Evolutionary conservation across 169 alveolate genomes (phyloP), one percentile per base, ranked within the genome.

Genomic region (Amoebophrya sp.): DNA sequence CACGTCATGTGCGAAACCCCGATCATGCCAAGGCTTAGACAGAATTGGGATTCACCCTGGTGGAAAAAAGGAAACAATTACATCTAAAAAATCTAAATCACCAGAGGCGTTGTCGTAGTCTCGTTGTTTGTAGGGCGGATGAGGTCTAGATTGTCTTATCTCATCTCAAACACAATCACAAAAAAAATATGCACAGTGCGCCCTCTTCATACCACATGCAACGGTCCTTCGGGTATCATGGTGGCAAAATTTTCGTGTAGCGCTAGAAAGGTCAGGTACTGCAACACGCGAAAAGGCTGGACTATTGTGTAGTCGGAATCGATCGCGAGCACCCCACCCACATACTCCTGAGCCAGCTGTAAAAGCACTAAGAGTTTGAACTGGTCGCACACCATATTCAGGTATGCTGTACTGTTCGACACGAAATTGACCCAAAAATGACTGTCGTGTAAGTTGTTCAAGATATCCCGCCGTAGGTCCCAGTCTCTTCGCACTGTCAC

Each of bases 301-400:
- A 65, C 83, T 29, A 65, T 65, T 36, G 26, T 1, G 83, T 65
- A 65, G 83, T 65, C 83, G 26, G 83, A 65, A 36, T 65, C 83
- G 33, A 65, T 1, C 33, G 83, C 26, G 39, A 65, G 12, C 3
- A 65, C 83, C 36, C 33, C 83, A 23, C 76, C 76, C 33, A 36
- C 26, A 36, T 65, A 65, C 33, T 65, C 83, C 26, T 65, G 83
- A 29, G 36, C 83, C 2, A 65, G 26, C 36, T 6, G 12, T 0
- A 65, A 36, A 6, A 65, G 83, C 33, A 65, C 83, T 1, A 65
- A 26, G 39, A 65, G 36, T 26, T 65, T 65, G 26, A 65, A 65
- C 83, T 65, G 83, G 83, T 65, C 83, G 83, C 83, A 65, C 3
- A 65, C 26, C 83, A 65, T 65, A 36, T 65, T 65, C 33, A 65